Evolutionary conservation across 1,139 yeast species (phyloP), one percentile per base, ranked within the genome.

Genomic region (Yamadazyma aaseri): DNA sequence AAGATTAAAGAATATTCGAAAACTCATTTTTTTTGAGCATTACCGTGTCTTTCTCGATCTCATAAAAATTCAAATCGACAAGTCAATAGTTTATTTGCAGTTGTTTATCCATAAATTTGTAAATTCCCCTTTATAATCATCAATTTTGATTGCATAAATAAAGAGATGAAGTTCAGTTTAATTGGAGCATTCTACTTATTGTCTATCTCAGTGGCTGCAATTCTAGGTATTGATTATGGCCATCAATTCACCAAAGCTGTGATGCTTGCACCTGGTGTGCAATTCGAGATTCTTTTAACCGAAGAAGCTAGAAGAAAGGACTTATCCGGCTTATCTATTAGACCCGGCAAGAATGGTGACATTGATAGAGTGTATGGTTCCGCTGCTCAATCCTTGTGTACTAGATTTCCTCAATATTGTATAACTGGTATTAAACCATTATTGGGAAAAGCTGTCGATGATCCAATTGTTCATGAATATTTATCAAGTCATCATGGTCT

Each of bases 291-390:
- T 31, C 83, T 92, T 9, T 65, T 92, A 40, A 86, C 97, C 4
- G 83, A 86, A 26, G 97, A 92, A 52, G 86, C 96, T 6, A 87
- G 89, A 58, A 73, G 98, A 40, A 92, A 92, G 56, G 97, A 92
- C 50, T 67, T 80, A 9, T 74, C 90, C 2, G 96, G 95, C 1
- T 50, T 92, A 18, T 81, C 86, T 1, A 71, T 90, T 42, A 76
- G 84, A 44, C 38, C 49, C 5, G 59, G 63, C 5, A 46, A 49
- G 5, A 55, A 63, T 23, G 60, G 60, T 26, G 82, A 73, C 23
- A 47, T 83, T 15, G 94, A 84, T 51, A 72, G 97, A 44, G 64
- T 78, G 1, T 90, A 82, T 54, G 97, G 97, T 4, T 76, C 87
- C 2, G 76, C 81, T 14, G 86, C 92, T 1, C 73, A 79, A 12